A percentile compares a stretch with the other conserved stretches of the same genome.
Evolutionary conservation across 441 rosid genomes (phyloP).

Genomic region (Hypseocharis bilobata): DNA sequence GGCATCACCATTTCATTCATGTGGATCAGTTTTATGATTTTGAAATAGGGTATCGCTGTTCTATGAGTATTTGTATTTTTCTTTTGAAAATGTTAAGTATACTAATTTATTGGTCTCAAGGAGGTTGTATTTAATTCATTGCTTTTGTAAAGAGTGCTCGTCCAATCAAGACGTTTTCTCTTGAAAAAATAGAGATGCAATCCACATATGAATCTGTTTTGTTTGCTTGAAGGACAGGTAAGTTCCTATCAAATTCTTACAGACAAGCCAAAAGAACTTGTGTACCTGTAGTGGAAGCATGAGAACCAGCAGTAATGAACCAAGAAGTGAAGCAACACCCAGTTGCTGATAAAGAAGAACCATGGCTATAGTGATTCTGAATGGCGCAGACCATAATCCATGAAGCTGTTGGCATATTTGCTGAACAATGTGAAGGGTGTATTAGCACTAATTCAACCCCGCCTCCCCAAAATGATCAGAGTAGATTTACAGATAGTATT

Average conservation of each 20-base stretch:
- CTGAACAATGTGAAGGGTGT: slow-evolving; percentile 31
- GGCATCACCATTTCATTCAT: not conserved
- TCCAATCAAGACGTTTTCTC: not conserved
- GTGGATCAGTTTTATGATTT: not conserved
- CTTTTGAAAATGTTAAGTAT: not conserved
- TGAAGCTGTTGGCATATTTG: slow-evolving; percentile 89
- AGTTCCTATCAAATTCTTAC: not conserved
- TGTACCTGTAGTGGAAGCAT: slow-evolving; percentile 83
- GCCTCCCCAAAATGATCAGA: not conserved
- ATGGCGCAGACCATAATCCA: slow-evolving; percentile 96
- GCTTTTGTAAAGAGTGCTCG: not conserved
- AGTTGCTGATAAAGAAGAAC: slow-evolving; percentile 71
- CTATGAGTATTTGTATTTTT: not conserved
- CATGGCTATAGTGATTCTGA: slow-evolving; percentile 75
- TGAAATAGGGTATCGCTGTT: not conserved
- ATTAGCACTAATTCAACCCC: not conserved
- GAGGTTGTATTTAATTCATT: not conserved
- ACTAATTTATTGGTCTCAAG: not conserved
- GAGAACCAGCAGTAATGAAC: slow-evolving; percentile 75
- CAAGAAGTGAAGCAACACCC: slow-evolving; percentile 91
- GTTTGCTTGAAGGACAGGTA: not conserved
- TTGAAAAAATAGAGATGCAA: not conserved
- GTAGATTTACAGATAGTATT: not conserved
- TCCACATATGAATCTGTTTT: not conserved
- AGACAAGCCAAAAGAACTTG: slow-evolving; percentile 9